Evolutionary conservation across 495 filamentous ascomycete genomes (phyloP), one percentile per base, ranked within the genome.

Genomic region (Tuber melanosporum): DNA sequence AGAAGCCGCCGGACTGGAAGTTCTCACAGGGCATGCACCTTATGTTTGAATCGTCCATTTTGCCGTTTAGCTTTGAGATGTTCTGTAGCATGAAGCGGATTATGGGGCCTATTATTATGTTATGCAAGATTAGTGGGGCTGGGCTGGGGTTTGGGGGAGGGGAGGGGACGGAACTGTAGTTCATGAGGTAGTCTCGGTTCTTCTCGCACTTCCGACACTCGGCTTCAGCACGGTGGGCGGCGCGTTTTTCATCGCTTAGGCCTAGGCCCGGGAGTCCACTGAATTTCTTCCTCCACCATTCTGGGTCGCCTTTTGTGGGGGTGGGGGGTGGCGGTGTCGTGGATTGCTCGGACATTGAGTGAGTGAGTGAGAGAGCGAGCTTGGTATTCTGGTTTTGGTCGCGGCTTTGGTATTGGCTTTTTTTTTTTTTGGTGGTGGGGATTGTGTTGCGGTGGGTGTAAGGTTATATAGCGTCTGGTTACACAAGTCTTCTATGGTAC

Each of bases 21-120:
- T 85, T 85, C n/a, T 86, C 89, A 80, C 95, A 98, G 66, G 93
- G 88, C 62, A 89, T 87, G 83, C 95, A 99, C 32, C 90, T 88
- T 45, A 98, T 92, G 84, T 97, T 97, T 75, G 85, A 84, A 46
- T 82, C 85, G 79, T 92, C 89, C 44, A 98, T 87, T 74, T 89
- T 86, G 70, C 92, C 93, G 84, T 93, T 92, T 39, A 98, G 88
- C 77, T 91, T 89, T 69, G 85, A 84, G 74, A 97, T 91, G 80
- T 93, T 94, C 77, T 93, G 89, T 62, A 87, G 87, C 85, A 99
- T 85, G 87, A 94, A 99, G 46, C 91, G 91, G 74, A 99, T 89
- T 70, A 91, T 90, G 26, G 95, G 95, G 77, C 92, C 90, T 88
- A 72, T 70, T 88, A 72, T 70, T 71, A n/a, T 6, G 39, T 75